Evolutionary conservation across 257 asterid species (phyloP).

Genomic region (Craterostigma plantagineum): DNA sequence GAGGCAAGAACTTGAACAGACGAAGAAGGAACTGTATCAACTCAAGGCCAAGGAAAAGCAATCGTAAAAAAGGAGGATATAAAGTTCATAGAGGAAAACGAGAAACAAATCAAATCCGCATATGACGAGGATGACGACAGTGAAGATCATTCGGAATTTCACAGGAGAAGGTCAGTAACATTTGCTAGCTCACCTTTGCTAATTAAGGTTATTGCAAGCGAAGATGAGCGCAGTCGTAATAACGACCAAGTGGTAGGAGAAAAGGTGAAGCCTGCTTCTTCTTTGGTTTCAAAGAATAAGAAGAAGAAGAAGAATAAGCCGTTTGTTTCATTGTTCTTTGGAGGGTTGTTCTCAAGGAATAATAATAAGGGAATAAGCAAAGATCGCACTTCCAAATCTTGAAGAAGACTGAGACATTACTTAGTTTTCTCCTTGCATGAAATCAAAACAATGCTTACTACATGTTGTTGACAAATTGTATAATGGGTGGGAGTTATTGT

Average conservation of each 20-base stretch:
- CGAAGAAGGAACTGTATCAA: conserved; percentile 41
- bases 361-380: conserved; percentile 21
- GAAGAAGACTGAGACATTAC: neutral
- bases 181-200: conserved; percentile 61
- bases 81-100: conserved; percentile 33
- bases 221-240: conserved; percentile 5
- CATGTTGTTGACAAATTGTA: too few relatives aligned
- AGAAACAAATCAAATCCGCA: conserved; percentile 4
- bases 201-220: conserved; percentile 21
- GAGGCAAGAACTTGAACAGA: conserved; percentile 46
- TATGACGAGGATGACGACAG: conserved; percentile 3
- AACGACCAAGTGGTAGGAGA: conserved; percentile 4
- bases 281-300: too few relatives aligned
- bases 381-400: conserved; percentile 8
- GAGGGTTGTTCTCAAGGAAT: conserved; percentile 33
- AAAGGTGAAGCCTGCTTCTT: conserved; percentile 1
- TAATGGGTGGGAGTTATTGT: too few relatives aligned
- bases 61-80: conserved; percentile 46
- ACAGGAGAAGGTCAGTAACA: conserved; percentile 63
- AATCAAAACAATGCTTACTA: too few relatives aligned
- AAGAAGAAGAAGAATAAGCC: conserved; percentile 49
- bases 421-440: too few relatives aligned
- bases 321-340: conserved; percentile 30
- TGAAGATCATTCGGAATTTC: conserved; percentile 3
- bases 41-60: conserved; percentile 25